phyloP scores from a whole-genome alignment of 805 yeast species.

The Suhomyces pyralidae region DNA sequence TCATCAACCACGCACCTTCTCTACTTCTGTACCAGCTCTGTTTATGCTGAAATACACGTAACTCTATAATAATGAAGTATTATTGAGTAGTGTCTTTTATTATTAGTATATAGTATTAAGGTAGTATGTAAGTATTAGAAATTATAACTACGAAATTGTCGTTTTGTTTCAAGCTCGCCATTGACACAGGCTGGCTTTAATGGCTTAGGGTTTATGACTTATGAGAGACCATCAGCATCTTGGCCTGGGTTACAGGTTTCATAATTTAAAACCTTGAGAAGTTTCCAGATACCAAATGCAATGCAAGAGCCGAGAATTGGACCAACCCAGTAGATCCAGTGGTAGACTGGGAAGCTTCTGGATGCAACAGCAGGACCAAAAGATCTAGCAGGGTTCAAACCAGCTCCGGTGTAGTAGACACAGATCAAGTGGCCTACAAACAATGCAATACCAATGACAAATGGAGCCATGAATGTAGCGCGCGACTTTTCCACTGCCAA shows the following conservation, averaged over 20 bases:
- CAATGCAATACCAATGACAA: slow-evolving; percentile 77
- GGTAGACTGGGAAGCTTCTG: slow-evolving; percentile 71
- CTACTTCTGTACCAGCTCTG: not conserved
- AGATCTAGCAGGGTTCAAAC: slow-evolving; percentile 87
- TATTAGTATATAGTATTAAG: not conserved
- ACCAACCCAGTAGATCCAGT: slow-evolving; percentile 94
- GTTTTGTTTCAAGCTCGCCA: not conserved
- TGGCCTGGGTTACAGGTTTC: slow-evolving; percentile 69
- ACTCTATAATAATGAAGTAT: no score
- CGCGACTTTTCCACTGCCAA: slow-evolving; percentile 80
- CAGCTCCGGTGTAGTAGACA: slow-evolving; percentile 86
- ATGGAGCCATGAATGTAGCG: slow-evolving; percentile 76
- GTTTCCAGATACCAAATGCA: slow-evolving; percentile 65
- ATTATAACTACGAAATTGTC: not conserved
- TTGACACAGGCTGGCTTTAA: not conserved
- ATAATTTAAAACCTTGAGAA: slow-evolving; percentile 63
- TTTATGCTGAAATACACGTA: not conserved
- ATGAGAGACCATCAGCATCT: slow-evolving; percentile 44
- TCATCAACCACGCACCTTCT: not conserved
- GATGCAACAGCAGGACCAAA: slow-evolving; percentile 81
- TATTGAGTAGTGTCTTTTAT: not conserved
- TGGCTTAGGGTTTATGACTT: slow-evolving; percentile 15
- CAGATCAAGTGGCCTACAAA: slow-evolving; percentile 79
- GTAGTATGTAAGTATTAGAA: not conserved
- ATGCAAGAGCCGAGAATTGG: slow-evolving; percentile 70